Evolutionary conservation across 495 filamentous ascomycete genomes (phyloP), one percentile per base, ranked within the genome.

Genomic region (Mytilinidion resinicola): DNA sequence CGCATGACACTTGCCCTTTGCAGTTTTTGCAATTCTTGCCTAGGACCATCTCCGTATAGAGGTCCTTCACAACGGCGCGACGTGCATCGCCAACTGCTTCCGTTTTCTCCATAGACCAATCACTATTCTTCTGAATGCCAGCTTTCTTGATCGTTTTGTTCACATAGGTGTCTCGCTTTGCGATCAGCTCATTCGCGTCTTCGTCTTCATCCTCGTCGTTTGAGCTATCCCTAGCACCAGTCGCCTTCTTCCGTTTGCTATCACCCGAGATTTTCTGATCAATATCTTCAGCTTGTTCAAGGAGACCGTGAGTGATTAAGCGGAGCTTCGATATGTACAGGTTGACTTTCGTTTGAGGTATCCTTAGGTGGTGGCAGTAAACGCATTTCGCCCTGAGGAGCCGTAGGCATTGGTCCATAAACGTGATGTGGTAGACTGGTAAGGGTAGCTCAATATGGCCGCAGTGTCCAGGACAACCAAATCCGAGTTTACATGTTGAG

Each of bases 371-470:
- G 63, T 89, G 85, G 74, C 95, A 99, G 73, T 92, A 96, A 52
- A 85, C 78, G 72, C 95, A 99, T 75, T 89, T 88, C 41, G 86
- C 85, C 53, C 89, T 83, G 36, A 99, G 77, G 15, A 99, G 75
- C 30, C 89, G 83, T 52, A 91, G 80, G 52, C 88, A 77, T 71
- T 96, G 92, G 69, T 95, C 90, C 77, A 99, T 86, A 72, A 96
- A 96, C 0, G 89, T 85, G 21, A 90, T 87, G 74, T 96, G 92
- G 69, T 96, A 99, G 50, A 96, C 85, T 43, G 86, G 87, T 10
- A 91, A 84, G 3, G 95, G 91, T 25, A 99, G 83, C 62, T 96
- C 90, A 70, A 99, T 95, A 70, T 97, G 93, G 50, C 95, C 95
- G 35, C 84, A 80, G 75, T 99, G 95, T 57, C 95, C 95, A 9